Base-by-base conservation (phyloP, 2,329 filamentous ascomycete species). In the Calcarisporium arbuscula region DNA sequence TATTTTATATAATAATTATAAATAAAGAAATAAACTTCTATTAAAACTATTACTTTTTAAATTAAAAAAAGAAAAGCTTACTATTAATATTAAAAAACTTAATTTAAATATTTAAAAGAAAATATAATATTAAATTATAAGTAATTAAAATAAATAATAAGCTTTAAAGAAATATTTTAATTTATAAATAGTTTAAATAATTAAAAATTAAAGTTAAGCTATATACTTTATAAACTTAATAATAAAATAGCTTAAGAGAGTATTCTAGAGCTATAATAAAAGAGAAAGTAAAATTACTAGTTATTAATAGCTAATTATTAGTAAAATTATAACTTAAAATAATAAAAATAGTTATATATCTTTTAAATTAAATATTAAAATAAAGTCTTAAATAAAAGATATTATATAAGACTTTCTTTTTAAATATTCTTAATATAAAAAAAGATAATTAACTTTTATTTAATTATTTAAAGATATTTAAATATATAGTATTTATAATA, bases 51-150 rank as follows among this genome's bases (percentile, higher is more conserved):
- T 25, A 25, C 8, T 25, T n/a, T 25, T 25, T 9, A 9, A 25
- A 9, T 25, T 25, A 25, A 25, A 9, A 9, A 9, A 9, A 25
- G 8, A 9, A 9, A 25, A 19, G n/a, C n/a, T 34, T 19, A 28
- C 20, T 35, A 28, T 29, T 30, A 30, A 10, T 28, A 16, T 21
- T 30, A 17, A 15, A 23, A 22, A 32, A 19, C 12, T 10, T 32
- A 19, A 18, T 31, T 32, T 22, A 17, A 36, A 36, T 36, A 30
- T 22, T 22, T 25, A 25, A 30, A n/a, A n/a, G n/a, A n/a, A 19
- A 18, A 18, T 32, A 32, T 14, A 36, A 36, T 36, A 30, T 22
- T 22, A 9, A 25, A 30, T 22, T 5, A 25, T 7, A 21, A 16
- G 17, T 23, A 22, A 20, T 26, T 34, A 22, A 22, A 19, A 6